Evolutionary conservation across 805 yeast species (phyloP), one percentile per base, ranked within the genome.

Genomic region (Metschnikowia gelsemii): DNA sequence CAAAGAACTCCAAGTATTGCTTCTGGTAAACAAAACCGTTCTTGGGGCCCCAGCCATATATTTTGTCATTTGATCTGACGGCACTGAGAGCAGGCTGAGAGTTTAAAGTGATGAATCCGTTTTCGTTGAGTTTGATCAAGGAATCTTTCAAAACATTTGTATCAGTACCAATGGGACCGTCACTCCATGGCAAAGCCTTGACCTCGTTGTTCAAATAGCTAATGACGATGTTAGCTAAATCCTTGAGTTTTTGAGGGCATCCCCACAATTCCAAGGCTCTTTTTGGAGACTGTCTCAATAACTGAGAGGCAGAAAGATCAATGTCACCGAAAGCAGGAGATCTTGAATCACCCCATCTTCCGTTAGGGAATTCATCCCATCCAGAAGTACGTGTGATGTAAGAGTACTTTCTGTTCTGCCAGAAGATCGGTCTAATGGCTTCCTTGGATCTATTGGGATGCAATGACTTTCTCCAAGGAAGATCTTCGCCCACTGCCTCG

Each of bases 281-380:
- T 47, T 82, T 80, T 3, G 87, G 82, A 2, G 90, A 79, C 62
- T 88, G 96, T 63, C 96, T 79, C 54, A 90, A 78, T 57, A 89
- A 70, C 19, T 84, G 81, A 25, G 88, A 78, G 16, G 91, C 93
- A 52, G 82, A 82, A 39, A 85, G 73, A 60, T 87, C 96, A 43
- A 89, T 74, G 50, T 87, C 95, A 56, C 96, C 96, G 66, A 85
- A 90, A 2, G 98, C 98, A 4, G 99, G 99, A 31, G 98, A 93
- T 45, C 96, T 75, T 3, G 97, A 87, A 62, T 93, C 97, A 56
- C 99, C 99, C 90, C 96, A 93, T 68, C 99, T 76, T 46, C 99
- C 99, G 63, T 91, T 93, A 38, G 99, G 99, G 59, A 91, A 93
- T 63, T 93, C 99, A 66, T 93, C 99, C 89, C 99, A 93, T 43